Conservation (phyloP, 2,329 filamentous ascomycete species). For the Aphanocladium album region DNA sequence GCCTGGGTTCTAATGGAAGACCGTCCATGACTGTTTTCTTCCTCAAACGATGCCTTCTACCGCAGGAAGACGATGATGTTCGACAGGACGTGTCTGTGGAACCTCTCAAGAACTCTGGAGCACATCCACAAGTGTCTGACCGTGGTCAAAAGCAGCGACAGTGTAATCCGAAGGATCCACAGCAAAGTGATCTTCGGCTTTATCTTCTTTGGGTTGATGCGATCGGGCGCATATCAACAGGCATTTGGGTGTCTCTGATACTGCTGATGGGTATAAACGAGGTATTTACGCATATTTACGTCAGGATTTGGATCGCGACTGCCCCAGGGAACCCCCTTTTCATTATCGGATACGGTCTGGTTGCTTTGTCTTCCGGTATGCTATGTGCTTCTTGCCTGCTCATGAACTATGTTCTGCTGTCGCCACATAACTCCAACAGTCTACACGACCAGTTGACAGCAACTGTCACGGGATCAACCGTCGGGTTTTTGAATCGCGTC, state of each 20-base stretch:
- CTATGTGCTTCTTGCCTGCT: not conserved
- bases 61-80: not conserved
- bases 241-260: not conserved
- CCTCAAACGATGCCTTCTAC: not conserved
- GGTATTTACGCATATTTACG: not conserved
- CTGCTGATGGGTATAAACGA: not conserved
- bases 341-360: not conserved
- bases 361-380: not conserved
- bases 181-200: not conserved
- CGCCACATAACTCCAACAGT: not conserved
- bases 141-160: too few species aligned
- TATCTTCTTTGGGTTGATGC: not conserved
- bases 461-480: not conserved
- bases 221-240: not conserved
- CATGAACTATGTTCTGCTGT: not conserved
- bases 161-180: not conserved
- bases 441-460: not conserved
- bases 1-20: not conserved
- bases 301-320: not conserved
- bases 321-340: not conserved
- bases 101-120: too few species aligned
- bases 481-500: not conserved
- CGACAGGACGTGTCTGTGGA: not conserved
- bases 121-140: too few species aligned
- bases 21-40: not conserved